These are phyloP conservation scores for Drechslerella stenobrocha DNA, from an alignment of 2,329 filamentous ascomycete species.

Conservation along the genomic window DNA sequence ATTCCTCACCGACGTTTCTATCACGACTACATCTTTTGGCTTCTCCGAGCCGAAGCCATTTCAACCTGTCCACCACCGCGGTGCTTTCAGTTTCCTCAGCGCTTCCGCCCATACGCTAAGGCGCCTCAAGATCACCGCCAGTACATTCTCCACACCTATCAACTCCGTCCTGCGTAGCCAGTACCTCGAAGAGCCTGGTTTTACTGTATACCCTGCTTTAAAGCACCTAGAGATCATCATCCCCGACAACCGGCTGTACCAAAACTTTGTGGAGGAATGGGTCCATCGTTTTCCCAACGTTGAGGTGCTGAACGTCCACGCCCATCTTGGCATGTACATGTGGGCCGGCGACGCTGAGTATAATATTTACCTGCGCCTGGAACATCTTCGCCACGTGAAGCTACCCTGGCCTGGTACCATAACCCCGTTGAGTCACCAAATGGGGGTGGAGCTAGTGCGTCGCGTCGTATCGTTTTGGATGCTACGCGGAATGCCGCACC, in stretches of 20 bases:
- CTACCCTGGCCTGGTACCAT: background rate
- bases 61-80: background rate
- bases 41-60: background rate
- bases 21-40: background rate
- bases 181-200: background rate
- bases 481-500: background rate
- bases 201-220: background rate
- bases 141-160: background rate
- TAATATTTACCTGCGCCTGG: background rate
- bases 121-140: background rate
- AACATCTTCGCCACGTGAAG: background rate
- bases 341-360: background rate
- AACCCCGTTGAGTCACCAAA: background rate
- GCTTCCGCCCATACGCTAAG: background rate
- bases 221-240: background rate
- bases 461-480: background rate
- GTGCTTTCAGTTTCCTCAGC: background rate
- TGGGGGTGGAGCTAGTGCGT: background rate
- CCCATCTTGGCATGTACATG: background rate
- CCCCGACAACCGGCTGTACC: background rate
- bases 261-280: background rate
- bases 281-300: background rate
- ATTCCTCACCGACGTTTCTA: background rate
- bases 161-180: background rate
- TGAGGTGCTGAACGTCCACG: background rate